Evolutionary conservation across 139 green algal species (phyloP), one percentile per base, ranked within the genome.

Genomic region (Microglena sp.): DNA sequence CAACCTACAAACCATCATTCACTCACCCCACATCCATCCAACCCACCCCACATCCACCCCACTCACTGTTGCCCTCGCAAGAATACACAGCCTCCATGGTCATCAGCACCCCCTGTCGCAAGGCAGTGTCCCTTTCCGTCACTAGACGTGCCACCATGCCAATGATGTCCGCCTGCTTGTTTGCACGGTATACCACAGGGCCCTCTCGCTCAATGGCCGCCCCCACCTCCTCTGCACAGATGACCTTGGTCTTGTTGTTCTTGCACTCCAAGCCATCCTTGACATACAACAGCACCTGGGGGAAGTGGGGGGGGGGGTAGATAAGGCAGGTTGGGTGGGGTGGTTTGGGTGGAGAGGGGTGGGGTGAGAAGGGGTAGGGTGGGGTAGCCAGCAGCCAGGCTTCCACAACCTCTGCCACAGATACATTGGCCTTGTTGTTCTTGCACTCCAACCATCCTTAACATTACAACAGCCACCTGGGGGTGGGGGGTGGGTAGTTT

Each of bases 211-310:
- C 84, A 4, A 95, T 74, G 1, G 87, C 71, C 28, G 33, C 66
- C 0, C 50, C 84, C 3, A 97, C 75, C 71, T 91, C 84, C 65
- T 98, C 93, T 28, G 84, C 72, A 69, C 84, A 94, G 58, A 90
- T 85, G 32, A 95, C 77, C 27, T 86, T 83, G 1, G 90, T 96
- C 59, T 90, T 86, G 67, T 88, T 92, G 77, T 92, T 96, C 75
- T 96, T 96, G 62, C 86, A 92, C 29, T 74, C 65, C 29, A 96
- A 62, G 33, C 87, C 90, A 29, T 89, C 79, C 28, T 80, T 50
- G 8, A 84, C 22, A 15, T 15, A 50, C 40, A 50, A 27, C 29
- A 60, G 60, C 67, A 36, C 87, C 44, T 57, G 66, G 63, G 67
- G 11, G 34, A 69, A 35, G 40, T 60, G 58, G 30, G 26, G 27